Evolutionary conservation across 768 basidiomycete species (phyloP).

Genomic region (Lactarius sanguifluus): DNA sequence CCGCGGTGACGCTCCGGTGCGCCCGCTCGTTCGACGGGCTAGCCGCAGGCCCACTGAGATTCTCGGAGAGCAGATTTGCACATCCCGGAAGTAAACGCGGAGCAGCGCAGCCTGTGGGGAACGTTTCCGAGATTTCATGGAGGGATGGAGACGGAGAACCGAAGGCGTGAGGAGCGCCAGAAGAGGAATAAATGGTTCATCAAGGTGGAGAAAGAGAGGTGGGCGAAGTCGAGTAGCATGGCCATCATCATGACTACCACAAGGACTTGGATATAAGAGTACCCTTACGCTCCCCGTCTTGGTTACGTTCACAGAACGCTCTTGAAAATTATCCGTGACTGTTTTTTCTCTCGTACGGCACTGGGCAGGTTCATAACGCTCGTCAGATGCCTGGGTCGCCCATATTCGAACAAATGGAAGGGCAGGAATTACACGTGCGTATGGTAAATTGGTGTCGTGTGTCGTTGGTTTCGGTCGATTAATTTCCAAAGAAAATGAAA

Average conservation of each 20-base stretch:
- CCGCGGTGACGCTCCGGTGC: neutral
- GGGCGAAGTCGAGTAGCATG: constrained; percentile 3
- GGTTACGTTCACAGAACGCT: constrained; percentile 24
- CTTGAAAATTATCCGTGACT: neutral
- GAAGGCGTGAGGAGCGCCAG: neutral
- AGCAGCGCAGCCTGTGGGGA: neutral
- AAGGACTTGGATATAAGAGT: neutral
- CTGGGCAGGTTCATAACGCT: neutral
- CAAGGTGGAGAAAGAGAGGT: constrained; percentile 14
- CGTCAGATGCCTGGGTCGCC: neutral
- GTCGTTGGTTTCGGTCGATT: neutral
- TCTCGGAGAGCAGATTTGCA: neutral
- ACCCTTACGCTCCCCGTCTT: constrained; percentile 3
- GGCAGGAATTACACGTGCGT: neutral
- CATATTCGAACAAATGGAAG: neutral
- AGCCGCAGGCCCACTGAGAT: neutral
- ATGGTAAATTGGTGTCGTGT: neutral
- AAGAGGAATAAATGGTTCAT: neutral
- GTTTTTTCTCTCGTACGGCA: neutral
- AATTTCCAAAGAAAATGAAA: constrained; percentile 15
- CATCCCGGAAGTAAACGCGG: neutral
- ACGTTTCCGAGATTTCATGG: neutral
- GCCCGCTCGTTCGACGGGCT: neutral
- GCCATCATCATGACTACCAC: constrained; percentile 1
- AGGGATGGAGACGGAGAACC: neutral